phyloP scores from a whole-genome alignment of 805 yeast species.

The Candida bentonensis region DNA sequence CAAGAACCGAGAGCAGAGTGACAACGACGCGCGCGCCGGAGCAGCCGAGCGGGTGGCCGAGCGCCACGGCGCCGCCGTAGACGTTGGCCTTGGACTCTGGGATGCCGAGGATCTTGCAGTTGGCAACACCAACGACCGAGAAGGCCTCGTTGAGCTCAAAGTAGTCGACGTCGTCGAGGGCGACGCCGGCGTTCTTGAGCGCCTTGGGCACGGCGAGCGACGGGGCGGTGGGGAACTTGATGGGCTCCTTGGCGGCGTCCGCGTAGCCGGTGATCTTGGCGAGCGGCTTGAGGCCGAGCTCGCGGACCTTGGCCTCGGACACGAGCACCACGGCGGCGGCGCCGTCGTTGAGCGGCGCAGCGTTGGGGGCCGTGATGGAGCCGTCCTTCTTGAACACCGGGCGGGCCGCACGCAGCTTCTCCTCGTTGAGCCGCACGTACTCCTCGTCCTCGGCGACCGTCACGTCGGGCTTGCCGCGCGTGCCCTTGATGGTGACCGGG shows the following conservation, averaged over 20 bases:
- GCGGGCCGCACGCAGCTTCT: slow-evolving; percentile 68
- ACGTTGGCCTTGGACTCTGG: slow-evolving; percentile 63
- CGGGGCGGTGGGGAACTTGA: slow-evolving; percentile 94
- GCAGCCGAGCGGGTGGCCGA: slow-evolving; percentile 94
- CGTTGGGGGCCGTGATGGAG: slow-evolving; percentile 94
- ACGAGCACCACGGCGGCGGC: slow-evolving; percentile 90
- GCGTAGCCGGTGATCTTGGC: slow-evolving; percentile 92
- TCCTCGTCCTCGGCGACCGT: slow-evolving; percentile 74
- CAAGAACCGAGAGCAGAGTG: slow-evolving; percentile 65
- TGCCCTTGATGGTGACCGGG: slow-evolving; percentile 80
- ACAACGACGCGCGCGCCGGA: slow-evolving; percentile 92
- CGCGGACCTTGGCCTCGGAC: slow-evolving; percentile 71
- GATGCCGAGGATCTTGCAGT: slow-evolving; percentile 50
- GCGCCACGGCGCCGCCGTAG: slow-evolving; percentile 94
- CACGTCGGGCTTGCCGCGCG: slow-evolving; percentile 74
- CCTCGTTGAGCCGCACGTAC: slow-evolving; percentile 59
- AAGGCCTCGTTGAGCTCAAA: slow-evolving; percentile 97
- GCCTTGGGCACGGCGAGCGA: slow-evolving; percentile 93
- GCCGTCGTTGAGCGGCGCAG: slow-evolving; percentile 94
- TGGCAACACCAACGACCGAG: slow-evolving; percentile 90
- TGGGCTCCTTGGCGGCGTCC: slow-evolving; percentile 93
- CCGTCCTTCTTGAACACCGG: slow-evolving; percentile 94
- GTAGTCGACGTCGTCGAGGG: slow-evolving; percentile 60
- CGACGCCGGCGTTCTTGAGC: slow-evolving; percentile 65
- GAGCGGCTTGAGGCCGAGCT: slow-evolving; percentile 75